Percentiles rank a stretch among this genome's conserved stretches.
Conservation (phyloP, 2,329 filamentous ascomycete genomes). For the Stemphylium lycopersici region DNA sequence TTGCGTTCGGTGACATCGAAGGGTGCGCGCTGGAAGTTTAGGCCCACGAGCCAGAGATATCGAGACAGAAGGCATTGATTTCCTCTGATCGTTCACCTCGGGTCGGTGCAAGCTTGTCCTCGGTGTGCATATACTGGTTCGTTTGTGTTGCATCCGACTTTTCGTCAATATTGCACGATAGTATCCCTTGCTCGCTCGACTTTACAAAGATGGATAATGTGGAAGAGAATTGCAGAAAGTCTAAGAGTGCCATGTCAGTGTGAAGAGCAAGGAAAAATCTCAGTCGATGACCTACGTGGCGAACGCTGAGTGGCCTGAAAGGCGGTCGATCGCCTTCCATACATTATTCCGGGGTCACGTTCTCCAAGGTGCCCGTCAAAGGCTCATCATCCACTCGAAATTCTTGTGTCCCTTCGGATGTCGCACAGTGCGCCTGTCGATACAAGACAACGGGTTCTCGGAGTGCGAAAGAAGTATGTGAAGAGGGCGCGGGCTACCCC, state of each 20-base stretch:
- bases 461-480: conserved; percentile 17
- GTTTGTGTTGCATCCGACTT: conserved; percentile 26
- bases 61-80: not conserved
- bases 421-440: not conserved
- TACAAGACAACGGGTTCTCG: not conserved
- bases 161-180: conserved; percentile 24
- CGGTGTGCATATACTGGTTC: conserved; percentile 24
- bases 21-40: not conserved
- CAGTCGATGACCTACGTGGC: conserved; percentile 47
- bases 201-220: conserved; percentile 4
- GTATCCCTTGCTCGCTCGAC: conserved; percentile 13
- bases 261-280: conserved; percentile 26
- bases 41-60: not conserved
- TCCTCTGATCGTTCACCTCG: not conserved
- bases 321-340: conserved; percentile 42
- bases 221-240: conserved; percentile 12
- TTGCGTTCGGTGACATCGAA: not conserved
- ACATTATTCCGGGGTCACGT: conserved; percentile 9
- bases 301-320: conserved; percentile 51
- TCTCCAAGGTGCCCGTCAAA: conserved; percentile 14
- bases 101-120: not conserved
- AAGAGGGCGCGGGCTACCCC: conserved; percentile 27
- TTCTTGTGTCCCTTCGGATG: conserved; percentile 14
- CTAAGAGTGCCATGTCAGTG: conserved; percentile 26
- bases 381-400: conserved; percentile 14